A percentile compares a stretch with the other conserved stretches of the same genome.
Evolutionary conservation across 352 stramenopile species (phyloP).

Genomic region (Phytophthora lateralis): DNA sequence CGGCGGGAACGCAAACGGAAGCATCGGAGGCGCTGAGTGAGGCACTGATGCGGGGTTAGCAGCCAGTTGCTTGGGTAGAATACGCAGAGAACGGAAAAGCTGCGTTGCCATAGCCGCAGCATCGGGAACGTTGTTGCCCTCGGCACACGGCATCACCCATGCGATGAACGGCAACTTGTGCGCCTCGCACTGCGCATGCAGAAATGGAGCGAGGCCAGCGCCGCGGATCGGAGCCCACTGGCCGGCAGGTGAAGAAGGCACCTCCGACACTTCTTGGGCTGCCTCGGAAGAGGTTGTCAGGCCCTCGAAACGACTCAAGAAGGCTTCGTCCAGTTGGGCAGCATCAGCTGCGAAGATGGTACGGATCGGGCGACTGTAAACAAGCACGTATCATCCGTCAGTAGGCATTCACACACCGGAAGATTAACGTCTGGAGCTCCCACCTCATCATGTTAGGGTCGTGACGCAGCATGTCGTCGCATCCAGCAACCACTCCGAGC

Average conservation of each 20-base stretch:
- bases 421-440: conserved; percentile 28
- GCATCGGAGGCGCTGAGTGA: conserved; percentile 9
- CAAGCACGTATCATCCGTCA: conserved; percentile 5
- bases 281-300: conserved; percentile 22
- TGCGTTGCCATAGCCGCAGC: conserved; percentile 60
- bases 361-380: conserved; percentile 58
- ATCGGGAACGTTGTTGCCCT: conserved; percentile 84
- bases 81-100: conserved; percentile 48
- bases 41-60: conserved; percentile 21
- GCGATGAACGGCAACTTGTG: conserved; percentile 51
- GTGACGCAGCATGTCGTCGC: conserved; percentile 84
- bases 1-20: conserved; percentile 55
- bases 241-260: conserved; percentile 9
- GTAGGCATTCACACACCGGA: not conserved
- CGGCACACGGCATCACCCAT: conserved; percentile 71
- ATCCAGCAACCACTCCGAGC: conserved; percentile 65
- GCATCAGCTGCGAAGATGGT: conserved; percentile 50
- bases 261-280: conserved; percentile 11
- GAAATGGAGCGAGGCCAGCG: conserved; percentile 58
- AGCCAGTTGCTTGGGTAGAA: conserved; percentile 19
- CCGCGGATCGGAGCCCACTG: conserved; percentile 61
- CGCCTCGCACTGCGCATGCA: conserved; percentile 46
- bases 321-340: conserved; percentile 36
- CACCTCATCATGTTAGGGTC: conserved; percentile 77
- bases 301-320: conserved; percentile 47